Evolutionary conservation across 768 basidiomycete genomes (phyloP).

Genomic region (Saitozyma sp.): DNA sequence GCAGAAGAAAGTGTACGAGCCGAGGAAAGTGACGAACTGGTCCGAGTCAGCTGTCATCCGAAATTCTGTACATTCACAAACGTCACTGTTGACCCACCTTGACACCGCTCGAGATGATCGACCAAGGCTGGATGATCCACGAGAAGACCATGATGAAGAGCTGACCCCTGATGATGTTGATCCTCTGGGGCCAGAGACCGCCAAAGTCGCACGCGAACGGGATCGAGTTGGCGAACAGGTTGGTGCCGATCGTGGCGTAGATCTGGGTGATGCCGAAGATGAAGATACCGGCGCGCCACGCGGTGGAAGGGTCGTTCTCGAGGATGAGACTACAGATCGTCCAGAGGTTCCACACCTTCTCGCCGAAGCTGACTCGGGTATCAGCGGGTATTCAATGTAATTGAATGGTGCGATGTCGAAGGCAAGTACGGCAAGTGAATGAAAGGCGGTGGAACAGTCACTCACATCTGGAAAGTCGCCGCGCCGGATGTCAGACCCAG

Average conservation of each 20-base stretch:
- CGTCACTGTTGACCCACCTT: neutral
- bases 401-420: too few species aligned
- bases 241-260: constrained; percentile 12
- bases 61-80: too few species aligned
- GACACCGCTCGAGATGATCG: constrained; percentile 12
- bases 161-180: constrained; percentile 7
- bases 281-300: constrained; percentile 6
- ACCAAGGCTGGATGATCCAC: constrained; percentile 8
- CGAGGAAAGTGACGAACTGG: constrained; percentile 9
- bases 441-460: too few species aligned
- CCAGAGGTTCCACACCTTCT: constrained; percentile 10
- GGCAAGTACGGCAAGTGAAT: too few species aligned
- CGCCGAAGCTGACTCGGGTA: too few species aligned
- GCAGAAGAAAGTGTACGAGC: constrained; percentile 5
- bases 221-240: constrained; percentile 14
- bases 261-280: constrained; percentile 7
- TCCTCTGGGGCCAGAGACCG: constrained; percentile 3
- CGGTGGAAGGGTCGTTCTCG: neutral
- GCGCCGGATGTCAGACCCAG: constrained; percentile 12
- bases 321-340: constrained; percentile 9
- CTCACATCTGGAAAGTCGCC: constrained; percentile 4
- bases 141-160: constrained; percentile 8
- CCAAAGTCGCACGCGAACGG: constrained; percentile 9
- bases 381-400: too few species aligned
- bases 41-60: too few species aligned